Conservation (phyloP, 345 rosid genomes). For the Lumnitzera racemosa region DNA sequence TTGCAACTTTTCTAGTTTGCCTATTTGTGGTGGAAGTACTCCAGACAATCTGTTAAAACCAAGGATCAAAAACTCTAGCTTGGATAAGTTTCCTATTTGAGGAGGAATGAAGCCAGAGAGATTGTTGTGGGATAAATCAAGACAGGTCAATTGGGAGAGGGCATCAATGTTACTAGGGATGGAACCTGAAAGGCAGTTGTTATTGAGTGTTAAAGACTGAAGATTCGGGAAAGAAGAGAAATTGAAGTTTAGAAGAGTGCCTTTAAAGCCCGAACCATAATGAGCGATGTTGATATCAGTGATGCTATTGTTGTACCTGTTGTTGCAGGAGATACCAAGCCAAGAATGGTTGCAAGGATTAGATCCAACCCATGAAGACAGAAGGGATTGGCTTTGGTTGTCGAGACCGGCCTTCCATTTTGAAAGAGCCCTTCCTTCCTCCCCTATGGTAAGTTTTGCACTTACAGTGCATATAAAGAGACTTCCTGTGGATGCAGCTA, state of each 20-base stretch:
- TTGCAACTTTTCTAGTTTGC: too few relatives aligned
- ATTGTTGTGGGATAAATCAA: not conserved
- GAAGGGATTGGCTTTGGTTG: not conserved
- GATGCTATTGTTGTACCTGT: not conserved
- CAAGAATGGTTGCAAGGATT: not conserved
- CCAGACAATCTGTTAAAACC: not conserved
- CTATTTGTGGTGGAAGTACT: not conserved
- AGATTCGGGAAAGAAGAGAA: constrained; percentile 5
- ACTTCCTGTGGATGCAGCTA: too few relatives aligned
- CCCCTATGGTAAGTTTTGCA: not conserved
- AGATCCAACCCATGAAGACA: constrained; percentile 1
- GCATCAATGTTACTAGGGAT: constrained; percentile 2
- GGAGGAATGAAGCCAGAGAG: too few relatives aligned
- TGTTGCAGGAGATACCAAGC: constrained; percentile 1
- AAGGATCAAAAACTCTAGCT: too few relatives aligned
- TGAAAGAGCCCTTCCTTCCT: constrained; percentile 3
- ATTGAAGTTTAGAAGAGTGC: constrained; percentile 4
- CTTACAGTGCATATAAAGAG: too few relatives aligned
- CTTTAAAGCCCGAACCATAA: not conserved
- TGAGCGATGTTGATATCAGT: not conserved
- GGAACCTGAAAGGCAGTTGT: not conserved
- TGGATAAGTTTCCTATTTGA: too few relatives aligned
- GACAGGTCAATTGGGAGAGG: not conserved
- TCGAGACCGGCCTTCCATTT: constrained; percentile 6
- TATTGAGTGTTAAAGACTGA: not conserved